Percentiles rank a stretch among this genome's conserved stretches.
phyloP scores from a whole-genome alignment of 108 stramenopile species.

The Skeletonema potamos region DNA sequence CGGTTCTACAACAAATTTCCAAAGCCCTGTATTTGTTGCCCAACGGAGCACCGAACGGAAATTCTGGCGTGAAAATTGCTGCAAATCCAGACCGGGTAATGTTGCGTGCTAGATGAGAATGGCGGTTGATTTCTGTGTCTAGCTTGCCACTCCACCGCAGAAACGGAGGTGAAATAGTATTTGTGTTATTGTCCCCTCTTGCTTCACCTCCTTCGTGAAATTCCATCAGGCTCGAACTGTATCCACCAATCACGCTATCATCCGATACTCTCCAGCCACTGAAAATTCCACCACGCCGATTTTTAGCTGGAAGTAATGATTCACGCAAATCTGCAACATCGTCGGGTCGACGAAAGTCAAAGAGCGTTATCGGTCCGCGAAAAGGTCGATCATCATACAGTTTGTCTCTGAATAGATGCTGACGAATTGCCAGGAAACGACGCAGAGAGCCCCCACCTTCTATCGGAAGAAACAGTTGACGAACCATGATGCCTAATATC shows the following conservation, averaged over 20 bases:
- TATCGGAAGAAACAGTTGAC: slow-evolving; percentile 27
- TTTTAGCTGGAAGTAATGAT: slow-evolving; percentile 6
- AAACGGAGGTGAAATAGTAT: slow-evolving; percentile 51
- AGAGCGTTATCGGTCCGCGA: slow-evolving; percentile 64
- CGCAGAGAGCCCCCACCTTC: slow-evolving; percentile 47
- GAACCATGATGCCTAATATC: neutral
- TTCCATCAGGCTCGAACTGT: slow-evolving; percentile 25
- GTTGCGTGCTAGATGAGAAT: slow-evolving; percentile 30
- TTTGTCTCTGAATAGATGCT: slow-evolving; percentile 19
- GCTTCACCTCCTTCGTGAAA: slow-evolving; percentile 10
- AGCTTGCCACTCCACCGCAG: slow-evolving; percentile 77
- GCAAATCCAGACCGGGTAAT: slow-evolving; percentile 76
- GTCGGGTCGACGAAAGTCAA: slow-evolving; percentile 64
- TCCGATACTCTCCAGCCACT: slow-evolving; percentile 78
- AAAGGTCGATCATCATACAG: slow-evolving; percentile 32
- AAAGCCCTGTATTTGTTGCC: slow-evolving; percentile 69
- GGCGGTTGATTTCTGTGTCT: slow-evolving; percentile 58
- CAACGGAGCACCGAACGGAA: slow-evolving; percentile 65
- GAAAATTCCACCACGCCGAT: slow-evolving; percentile 8
- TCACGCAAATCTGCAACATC: slow-evolving; percentile 74
- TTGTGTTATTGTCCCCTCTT: slow-evolving; percentile 1
- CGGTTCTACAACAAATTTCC: slow-evolving; percentile 78
- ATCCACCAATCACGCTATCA: slow-evolving; percentile 85
- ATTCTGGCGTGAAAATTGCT: slow-evolving; percentile 77
- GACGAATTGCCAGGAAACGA: slow-evolving; percentile 32